phyloP scores from a whole-genome alignment of 495 filamentous ascomycete genomes.

The Podospora pseudoanserina region DNA sequence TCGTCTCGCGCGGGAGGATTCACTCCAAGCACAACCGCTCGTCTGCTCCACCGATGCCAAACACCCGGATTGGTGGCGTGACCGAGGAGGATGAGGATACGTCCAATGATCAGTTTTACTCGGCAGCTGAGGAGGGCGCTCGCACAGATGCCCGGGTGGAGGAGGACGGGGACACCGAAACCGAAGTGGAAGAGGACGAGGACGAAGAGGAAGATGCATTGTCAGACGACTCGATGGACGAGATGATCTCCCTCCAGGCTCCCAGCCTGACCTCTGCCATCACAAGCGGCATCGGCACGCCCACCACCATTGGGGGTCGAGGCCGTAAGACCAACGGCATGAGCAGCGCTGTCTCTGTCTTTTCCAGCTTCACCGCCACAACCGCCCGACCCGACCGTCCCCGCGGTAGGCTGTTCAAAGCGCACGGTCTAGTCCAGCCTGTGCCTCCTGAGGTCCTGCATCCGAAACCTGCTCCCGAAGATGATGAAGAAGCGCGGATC shows the following conservation, averaged over 20 bases:
- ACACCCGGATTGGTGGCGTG: slow-evolving; percentile 53
- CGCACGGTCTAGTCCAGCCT: slow-evolving; percentile 66
- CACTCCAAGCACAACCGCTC: slow-evolving; percentile 42
- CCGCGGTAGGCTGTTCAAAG: slow-evolving; percentile 63
- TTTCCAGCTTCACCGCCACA: slow-evolving; percentile 74
- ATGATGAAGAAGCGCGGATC: slow-evolving; percentile 83
- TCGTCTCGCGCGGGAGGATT: slow-evolving; percentile 57
- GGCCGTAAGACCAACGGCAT: slow-evolving; percentile 61
- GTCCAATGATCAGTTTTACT: slow-evolving; percentile 83
- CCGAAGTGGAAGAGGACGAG: slow-evolving; percentile 53
- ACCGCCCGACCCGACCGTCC: slow-evolving; percentile 66
- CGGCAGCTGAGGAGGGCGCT: slow-evolving; percentile 71
- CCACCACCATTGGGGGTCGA: slow-evolving; percentile 54
- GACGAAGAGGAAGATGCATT: slow-evolving; percentile 56
- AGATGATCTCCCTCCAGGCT: slow-evolving; percentile 77
- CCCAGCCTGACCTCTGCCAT: slow-evolving; percentile 69
- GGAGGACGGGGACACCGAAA: slow-evolving; percentile 47
- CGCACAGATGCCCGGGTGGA: slow-evolving; percentile 40
- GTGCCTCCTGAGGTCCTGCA: slow-evolving; percentile 78
- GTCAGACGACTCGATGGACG: slow-evolving; percentile 73
- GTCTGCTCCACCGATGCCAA: slow-evolving; percentile 32
- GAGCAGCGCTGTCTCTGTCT: slow-evolving; percentile 77
- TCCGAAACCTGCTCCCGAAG: slow-evolving; percentile 67
- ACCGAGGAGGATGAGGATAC: slow-evolving; percentile 71
- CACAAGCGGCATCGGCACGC: slow-evolving; percentile 68